Evolutionary conservation across 2,329 filamentous ascomycete species (phyloP).

Genomic region (Diaporthe ampelina): DNA sequence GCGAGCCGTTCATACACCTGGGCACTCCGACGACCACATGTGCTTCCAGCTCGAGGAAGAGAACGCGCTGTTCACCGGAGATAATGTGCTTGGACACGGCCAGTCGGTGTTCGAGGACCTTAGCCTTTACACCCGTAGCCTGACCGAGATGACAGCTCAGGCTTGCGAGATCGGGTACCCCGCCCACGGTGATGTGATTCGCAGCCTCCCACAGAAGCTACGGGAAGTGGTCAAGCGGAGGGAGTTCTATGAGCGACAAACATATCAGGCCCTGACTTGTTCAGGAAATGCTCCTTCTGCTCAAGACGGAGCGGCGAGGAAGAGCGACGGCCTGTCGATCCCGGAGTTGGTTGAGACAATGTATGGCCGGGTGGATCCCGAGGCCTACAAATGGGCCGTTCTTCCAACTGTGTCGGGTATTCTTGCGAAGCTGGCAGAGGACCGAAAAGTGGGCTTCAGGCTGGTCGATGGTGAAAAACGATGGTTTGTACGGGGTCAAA

Average conservation of each 20-base stretch:
- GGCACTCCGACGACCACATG: constrained; percentile 88
- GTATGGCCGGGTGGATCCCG: constrained; percentile 57
- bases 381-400: constrained; percentile 52
- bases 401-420: constrained; percentile 59
- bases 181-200: constrained; percentile 58
- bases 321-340: constrained; percentile 52
- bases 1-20: constrained; percentile 70
- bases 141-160: constrained; percentile 43
- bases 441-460: constrained; percentile 58
- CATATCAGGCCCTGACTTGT: constrained; percentile 51
- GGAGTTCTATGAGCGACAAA: constrained; percentile 55
- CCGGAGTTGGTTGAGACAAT: constrained; percentile 58
- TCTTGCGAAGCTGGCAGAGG: constrained; percentile 58
- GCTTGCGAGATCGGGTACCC: constrained; percentile 58
- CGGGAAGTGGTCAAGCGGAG: constrained; percentile 52
- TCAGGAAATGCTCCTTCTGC: constrained; percentile 31
- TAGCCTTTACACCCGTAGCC: constrained; percentile 57
- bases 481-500: constrained; percentile 51
- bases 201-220: constrained; percentile 56
- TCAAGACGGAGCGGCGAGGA: constrained; percentile 47
- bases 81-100: constrained; percentile 89
- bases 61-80: constrained; percentile 87
- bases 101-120: constrained; percentile 89
- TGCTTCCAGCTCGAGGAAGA: constrained; percentile 84
- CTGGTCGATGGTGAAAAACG: constrained; percentile 51